Evolutionary conservation across 768 basidiomycete genomes (phyloP).

Genomic region (Strobilomyces dryophilus): DNA sequence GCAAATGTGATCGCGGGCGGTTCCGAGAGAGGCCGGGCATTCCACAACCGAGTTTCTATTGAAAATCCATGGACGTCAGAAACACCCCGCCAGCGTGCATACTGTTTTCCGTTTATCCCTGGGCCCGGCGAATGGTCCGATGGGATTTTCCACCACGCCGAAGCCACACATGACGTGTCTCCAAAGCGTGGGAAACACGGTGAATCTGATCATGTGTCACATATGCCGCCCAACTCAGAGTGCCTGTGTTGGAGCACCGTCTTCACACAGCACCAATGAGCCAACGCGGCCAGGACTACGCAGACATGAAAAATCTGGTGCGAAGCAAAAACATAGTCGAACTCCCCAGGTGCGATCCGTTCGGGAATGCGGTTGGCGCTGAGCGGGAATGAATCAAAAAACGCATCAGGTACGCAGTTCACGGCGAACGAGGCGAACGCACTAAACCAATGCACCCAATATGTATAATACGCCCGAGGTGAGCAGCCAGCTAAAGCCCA

Average conservation of each 20-base stretch:
- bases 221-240: constrained; percentile 14
- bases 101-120: constrained; percentile 27
- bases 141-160: constrained; percentile 19
- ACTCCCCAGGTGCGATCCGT: constrained; percentile 64
- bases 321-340: constrained; percentile 75
- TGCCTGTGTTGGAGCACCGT: constrained; percentile 61
- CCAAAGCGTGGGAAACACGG: constrained; percentile 24
- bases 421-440: constrained; percentile 38
- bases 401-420: constrained; percentile 21
- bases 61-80: constrained; percentile 24
- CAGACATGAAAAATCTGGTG: constrained; percentile 90
- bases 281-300: constrained; percentile 68
- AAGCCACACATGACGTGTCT: constrained; percentile 7
- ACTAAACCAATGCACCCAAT: constrained; percentile 78
- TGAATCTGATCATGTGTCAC: constrained; percentile 22
- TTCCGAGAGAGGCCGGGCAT: constrained; percentile 17
- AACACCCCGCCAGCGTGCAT: constrained; percentile 27
- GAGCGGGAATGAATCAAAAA: constrained; percentile 34
- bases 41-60: constrained; percentile 24
- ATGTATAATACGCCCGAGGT: constrained; percentile 74
- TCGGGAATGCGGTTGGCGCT: constrained; percentile 87
- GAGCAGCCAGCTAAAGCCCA: constrained; percentile 71
- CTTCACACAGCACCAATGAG: constrained; percentile 58
- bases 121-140: constrained; percentile 16
- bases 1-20: constrained; percentile 17